Base-by-base conservation (phyloP, 208 protist genomes). In the Leptomonas seymouri region DNA sequence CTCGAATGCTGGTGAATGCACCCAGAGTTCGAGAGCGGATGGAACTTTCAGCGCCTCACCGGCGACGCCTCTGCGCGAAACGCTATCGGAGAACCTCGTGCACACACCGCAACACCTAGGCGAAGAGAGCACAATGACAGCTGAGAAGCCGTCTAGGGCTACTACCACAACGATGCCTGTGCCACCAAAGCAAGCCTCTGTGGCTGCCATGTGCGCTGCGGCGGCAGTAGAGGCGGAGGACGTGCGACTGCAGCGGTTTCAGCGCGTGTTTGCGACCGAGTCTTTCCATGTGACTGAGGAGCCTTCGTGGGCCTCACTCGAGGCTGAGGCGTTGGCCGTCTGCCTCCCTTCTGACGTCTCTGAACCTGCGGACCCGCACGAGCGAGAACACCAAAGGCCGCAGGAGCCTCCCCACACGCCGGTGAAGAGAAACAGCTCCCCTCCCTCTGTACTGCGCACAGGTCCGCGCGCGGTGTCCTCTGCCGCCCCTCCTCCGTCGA, bases 401-500 rank as follows among this genome's bases (percentile, higher is more conserved):
- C 45, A 28, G 9, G 34, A 3, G 9, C 34, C 34, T 3, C 34
- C 9, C 20, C 69, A 62, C 41, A 75, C 60, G 20, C 69, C 61
- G 8, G 34, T n/a, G 12, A 15, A 45, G 36, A 27, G 27, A 27
- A 46, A 20, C 8, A 53, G 45, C 11, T 75, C 69, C 2, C 69
- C 69, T n/a, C 69, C 69, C 25, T 68, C 61, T 27, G 69, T 75
- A 23, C 27, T 42, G 41, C 42, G 28, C 48, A 75, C 69, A 7
- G 54, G 59, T 2, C 20, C 27, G 46, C 68, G 60, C 12, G 34
- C 25, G 25, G 31, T 14, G 53, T 5, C 50, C 1, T 23, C 30
- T 46, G 27, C 30, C 23, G 16, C 31, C 27, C 31, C 36, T n/a
- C 6, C 36, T 20, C 44, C 44, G 18, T 16, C 34, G 34, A 39